Base-by-base conservation (phyloP, 768 basidiomycete genomes). In the Pisolithus tinctorius region DNA sequence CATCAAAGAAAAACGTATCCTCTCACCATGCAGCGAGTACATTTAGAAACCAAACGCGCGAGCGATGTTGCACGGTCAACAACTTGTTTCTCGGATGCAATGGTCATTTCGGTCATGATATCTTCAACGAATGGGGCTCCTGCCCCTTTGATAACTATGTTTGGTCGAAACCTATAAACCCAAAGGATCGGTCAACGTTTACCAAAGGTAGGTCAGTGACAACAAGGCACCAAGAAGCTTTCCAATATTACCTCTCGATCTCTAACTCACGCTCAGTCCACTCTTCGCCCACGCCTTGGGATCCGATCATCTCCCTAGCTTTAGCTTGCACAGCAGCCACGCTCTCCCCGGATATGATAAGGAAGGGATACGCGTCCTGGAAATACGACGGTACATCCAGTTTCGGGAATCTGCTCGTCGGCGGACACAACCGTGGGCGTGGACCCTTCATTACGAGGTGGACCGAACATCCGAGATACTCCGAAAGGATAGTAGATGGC, bases 41-140 rank as follows among this genome's bases (percentile, higher is more conserved):
- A 89, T 52, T 81, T 81, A 10, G 79, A 81, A 23, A 91, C 86
- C 3, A 89, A 69, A 16, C 72, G 72, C 51, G 88, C 72, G 10
- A 62, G 51, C 27, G 61, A 56, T 29, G 55, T 45, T 37, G 56
- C 54, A 25, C 40, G 51, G 1, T 59, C 54, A 9, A 17, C 30
- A 9, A 60, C 59, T 45, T 65, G 60, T 45, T 38, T 49, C 11
- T 56, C 58, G 7, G 75, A 68, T 29, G 76, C 76, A 58, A 87
- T 74, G 4, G 65, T 57, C 37, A 89, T 76, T 62, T 82, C 80
- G 52, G 80, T 77, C 78, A 85, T 81, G 36, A 71, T 63, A 57
- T 91, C 88, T 63, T 91, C 88, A 9, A 79, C 76, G 62, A 87
- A 91, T 4, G 87, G 78, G 4, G 74, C 75, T 2, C 78, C 83